Conservation (phyloP, 2,329 filamentous ascomycete species). For the Sarocladiaceae sp. region DNA sequence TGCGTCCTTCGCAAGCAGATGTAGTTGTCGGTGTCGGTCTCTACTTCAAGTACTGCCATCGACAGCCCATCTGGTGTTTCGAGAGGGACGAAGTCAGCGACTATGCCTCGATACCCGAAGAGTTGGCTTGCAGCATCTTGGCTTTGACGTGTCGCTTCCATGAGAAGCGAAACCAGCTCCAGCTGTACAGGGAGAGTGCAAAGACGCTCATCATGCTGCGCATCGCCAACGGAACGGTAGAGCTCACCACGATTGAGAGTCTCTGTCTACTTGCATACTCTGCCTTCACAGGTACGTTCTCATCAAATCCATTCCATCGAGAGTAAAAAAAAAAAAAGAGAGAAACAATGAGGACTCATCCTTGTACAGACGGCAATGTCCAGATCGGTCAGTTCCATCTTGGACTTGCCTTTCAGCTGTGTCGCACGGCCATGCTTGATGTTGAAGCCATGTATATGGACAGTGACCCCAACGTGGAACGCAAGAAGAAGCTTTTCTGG, state of each 20-base stretch:
- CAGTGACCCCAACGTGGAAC: constrained; percentile 29
- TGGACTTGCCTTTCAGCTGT: constrained; percentile 42
- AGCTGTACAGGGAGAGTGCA: constrained; percentile 31
- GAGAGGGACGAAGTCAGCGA: constrained; percentile 34
- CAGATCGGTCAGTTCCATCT: constrained; percentile 45
- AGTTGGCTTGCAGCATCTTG: constrained; percentile 35
- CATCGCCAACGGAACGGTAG: constrained; percentile 43
- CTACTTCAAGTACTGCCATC: constrained; percentile 37
- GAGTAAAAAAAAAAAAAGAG: neutral
- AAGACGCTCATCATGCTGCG: constrained; percentile 40
- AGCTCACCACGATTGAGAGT: constrained; percentile 42
- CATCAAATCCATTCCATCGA: neutral
- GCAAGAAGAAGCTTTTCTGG: constrained; percentile 45
- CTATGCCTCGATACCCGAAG: constrained; percentile 27
- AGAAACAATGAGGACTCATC: too few species aligned
- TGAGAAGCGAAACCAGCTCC: constrained; percentile 25
- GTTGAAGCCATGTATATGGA: constrained; percentile 30
- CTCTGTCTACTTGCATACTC: constrained; percentile 43
- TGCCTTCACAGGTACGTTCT: constrained; percentile 37
- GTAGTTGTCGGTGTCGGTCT: constrained; percentile 28
- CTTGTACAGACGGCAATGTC: constrained; percentile 41
- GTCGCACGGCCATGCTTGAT: constrained; percentile 43
- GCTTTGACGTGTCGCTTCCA: constrained; percentile 33
- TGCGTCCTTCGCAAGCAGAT: constrained; percentile 24
- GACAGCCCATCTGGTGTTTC: constrained; percentile 40